phyloP scores from a whole-genome alignment of 208 protist genomes.

The Jaenimonas drosophilae region DNA sequence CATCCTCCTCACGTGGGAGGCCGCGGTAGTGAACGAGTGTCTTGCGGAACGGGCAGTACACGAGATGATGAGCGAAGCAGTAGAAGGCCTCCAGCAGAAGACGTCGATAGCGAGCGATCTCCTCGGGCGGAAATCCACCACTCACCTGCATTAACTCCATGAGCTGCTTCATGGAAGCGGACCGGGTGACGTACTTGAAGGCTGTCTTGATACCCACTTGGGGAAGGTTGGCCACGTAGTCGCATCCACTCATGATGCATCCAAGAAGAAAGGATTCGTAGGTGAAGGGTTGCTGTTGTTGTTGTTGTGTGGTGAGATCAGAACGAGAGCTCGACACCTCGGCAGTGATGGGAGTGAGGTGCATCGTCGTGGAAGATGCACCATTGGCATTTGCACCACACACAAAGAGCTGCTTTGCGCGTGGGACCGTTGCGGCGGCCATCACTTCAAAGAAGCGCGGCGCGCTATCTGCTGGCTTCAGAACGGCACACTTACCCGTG shows the following conservation, averaged over 20 bases:
- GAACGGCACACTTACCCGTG: constrained; percentile 33
- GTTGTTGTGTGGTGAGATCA: too few species aligned
- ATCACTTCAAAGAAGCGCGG: constrained; percentile 29
- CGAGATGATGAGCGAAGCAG: constrained; percentile 84
- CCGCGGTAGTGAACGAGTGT: constrained; percentile 32
- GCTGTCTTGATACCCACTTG: constrained; percentile 93
- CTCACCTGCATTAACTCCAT: constrained; percentile 25
- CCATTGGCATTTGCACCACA: too few species aligned
- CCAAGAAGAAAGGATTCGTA: constrained; percentile 87
- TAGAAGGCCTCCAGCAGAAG: constrained; percentile 63
- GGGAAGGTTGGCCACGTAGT: constrained; percentile 91
- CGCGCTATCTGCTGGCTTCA: constrained; percentile 20
- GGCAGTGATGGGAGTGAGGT: neutral
- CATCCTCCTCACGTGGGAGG: constrained; percentile 14
- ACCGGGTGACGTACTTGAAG: constrained; percentile 61
- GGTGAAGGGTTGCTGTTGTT: too few species aligned
- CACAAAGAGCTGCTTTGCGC: neutral
- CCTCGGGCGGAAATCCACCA: constrained; percentile 46
- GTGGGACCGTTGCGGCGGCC: neutral
- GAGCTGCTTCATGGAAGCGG: constrained; percentile 34
- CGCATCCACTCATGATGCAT: constrained; percentile 97
- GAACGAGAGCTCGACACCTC: too few species aligned
- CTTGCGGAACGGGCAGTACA: constrained; percentile 63
- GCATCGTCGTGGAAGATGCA: neutral
- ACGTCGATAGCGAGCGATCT: constrained; percentile 44